Evolutionary conservation across 805 yeast genomes (phyloP).

Genomic region (Myxozyma neotropica): DNA sequence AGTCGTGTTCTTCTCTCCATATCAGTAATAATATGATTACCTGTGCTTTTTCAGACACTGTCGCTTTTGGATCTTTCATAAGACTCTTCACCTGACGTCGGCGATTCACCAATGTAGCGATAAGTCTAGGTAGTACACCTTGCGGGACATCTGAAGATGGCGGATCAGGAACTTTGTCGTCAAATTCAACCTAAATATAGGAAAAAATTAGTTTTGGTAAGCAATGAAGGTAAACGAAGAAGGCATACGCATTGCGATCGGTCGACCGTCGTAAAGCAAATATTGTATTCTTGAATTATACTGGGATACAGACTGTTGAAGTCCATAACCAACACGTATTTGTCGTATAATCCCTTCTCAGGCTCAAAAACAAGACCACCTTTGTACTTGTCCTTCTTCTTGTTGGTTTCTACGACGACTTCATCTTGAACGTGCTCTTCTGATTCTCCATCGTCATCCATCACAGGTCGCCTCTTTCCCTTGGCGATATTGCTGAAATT

Average conservation of each 20-base stretch:
- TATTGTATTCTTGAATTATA: constrained; percentile 94
- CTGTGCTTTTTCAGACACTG: constrained; percentile 53
- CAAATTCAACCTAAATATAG: constrained; percentile 42
- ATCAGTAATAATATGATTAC: not conserved
- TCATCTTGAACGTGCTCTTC: constrained; percentile 43
- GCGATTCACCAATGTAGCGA: constrained; percentile 81
- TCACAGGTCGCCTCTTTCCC: constrained; percentile 19
- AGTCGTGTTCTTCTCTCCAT: not conserved
- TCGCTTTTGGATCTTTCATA: constrained; percentile 71
- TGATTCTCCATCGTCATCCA: constrained; percentile 39
- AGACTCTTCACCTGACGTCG: constrained; percentile 90
- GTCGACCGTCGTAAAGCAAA: constrained; percentile 93
- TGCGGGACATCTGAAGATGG: constrained; percentile 61
- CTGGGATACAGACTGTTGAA: constrained; percentile 97
- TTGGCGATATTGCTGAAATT: constrained; percentile 4
- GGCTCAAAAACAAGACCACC: constrained; percentile 98
- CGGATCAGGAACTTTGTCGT: constrained; percentile 66
- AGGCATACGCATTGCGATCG: constrained; percentile 49
- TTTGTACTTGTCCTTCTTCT: constrained; percentile 73
- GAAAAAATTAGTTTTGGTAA: not conserved
- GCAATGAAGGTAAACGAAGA: too few relatives aligned
- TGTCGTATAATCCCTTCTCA: constrained; percentile 88
- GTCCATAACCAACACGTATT: constrained; percentile 91
- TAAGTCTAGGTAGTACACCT: constrained; percentile 85
- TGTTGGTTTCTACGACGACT: constrained; percentile 44